Evolutionary conservation across 2,329 filamentous ascomycete genomes (phyloP).

Genomic region (Nemania diffusa): DNA sequence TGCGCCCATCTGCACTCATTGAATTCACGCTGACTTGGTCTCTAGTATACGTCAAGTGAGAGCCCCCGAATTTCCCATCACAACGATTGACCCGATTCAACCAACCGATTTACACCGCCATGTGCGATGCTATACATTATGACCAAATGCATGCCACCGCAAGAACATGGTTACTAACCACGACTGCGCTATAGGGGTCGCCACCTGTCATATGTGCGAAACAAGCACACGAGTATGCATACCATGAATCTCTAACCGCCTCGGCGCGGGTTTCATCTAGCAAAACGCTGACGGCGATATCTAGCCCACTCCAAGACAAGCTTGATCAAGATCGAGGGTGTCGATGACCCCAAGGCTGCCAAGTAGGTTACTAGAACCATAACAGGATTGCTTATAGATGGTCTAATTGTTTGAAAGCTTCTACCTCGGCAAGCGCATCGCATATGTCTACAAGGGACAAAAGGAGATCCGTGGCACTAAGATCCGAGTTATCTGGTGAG

Average conservation of each 20-base stretch:
- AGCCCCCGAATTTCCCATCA: conserved; percentile 12
- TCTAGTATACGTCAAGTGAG: conserved; percentile 88
- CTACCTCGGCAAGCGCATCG: conserved; percentile 99
- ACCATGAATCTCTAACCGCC: conserved; percentile 5
- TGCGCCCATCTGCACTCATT: background rate
- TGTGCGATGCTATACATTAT: conserved; percentile 13
- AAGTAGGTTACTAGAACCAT: conserved; percentile 67
- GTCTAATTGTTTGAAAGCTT: conserved; percentile 65
- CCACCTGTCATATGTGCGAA: conserved; percentile 82
- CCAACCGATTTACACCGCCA: conserved; percentile 14
- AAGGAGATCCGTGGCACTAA: conserved; percentile 97
- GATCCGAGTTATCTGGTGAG: conserved; percentile 90
- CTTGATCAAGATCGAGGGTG: conserved; percentile 98
- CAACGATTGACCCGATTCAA: conserved; percentile 21
- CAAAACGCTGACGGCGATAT: conserved; percentile 77
- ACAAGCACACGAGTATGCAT: conserved; percentile 61
- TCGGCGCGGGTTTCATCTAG: background rate
- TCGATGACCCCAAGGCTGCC: conserved; percentile 88
- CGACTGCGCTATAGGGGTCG: conserved; percentile 75
- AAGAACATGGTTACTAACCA: conserved; percentile 38
- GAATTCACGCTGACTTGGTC: conserved; percentile 53
- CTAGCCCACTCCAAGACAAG: conserved; percentile 89
- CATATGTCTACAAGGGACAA: conserved; percentile 97
- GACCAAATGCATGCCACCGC: conserved; percentile 5
- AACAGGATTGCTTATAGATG: conserved; percentile 4